These are phyloP conservation scores for Rhytidhysteron rufulum DNA, from an alignment of 2,329 filamentous ascomycete genomes.

Conservation along the genomic window DNA sequence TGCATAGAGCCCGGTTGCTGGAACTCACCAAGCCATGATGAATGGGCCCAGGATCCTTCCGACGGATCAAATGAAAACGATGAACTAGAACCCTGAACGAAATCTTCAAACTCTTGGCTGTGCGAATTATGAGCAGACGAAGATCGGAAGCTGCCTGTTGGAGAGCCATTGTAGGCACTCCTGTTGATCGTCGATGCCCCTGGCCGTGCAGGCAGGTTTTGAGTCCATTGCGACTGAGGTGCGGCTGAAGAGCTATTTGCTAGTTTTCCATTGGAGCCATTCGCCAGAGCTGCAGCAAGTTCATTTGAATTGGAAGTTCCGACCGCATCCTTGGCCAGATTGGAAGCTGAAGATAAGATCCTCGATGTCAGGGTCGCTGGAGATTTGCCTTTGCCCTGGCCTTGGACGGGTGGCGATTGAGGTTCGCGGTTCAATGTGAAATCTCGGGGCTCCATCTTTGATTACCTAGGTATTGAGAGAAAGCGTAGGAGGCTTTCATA, in stretches of 20 bases:
- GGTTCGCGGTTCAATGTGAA: background rate
- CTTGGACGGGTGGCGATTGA: background rate
- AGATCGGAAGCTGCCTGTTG: constrained; percentile 6
- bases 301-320: constrained; percentile 9
- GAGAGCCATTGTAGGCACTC: background rate
- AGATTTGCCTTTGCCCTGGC: constrained; percentile 9
- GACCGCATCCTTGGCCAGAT: constrained; percentile 9
- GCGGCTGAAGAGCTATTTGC: constrained; percentile 4
- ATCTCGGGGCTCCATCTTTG: constrained; percentile 1
- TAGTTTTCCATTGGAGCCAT: constrained; percentile 8
- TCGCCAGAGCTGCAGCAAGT: constrained; percentile 2
- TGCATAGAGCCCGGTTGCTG: too few relatives aligned
- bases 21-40: constrained; percentile 1
- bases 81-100: background rate
- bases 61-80: background rate
- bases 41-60: background rate
- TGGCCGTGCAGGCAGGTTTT: constrained; percentile 7
- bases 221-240: constrained; percentile 5
- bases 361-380: constrained; percentile 10
- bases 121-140: background rate
- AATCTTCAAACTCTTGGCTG: constrained; percentile 7
- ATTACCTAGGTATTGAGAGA: too few relatives aligned
- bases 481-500: too few relatives aligned
- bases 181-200: background rate
- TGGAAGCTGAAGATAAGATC: constrained; percentile 12